Conservation (phyloP, 495 filamentous ascomycete genomes). For the Cairneyella variabilis region DNA sequence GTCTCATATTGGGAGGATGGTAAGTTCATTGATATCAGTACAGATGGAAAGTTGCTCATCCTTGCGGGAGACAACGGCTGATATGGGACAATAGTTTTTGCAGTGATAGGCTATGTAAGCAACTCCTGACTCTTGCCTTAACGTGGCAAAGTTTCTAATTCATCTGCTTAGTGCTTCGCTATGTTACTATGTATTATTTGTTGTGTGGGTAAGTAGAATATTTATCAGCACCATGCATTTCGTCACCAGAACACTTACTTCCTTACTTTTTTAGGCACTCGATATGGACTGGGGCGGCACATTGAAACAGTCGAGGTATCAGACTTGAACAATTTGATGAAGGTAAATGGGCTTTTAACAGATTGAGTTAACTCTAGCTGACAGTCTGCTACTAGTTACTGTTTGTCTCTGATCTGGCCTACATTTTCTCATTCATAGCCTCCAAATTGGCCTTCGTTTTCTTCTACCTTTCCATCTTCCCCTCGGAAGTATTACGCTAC, state of each 20-base stretch:
- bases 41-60: too few species aligned
- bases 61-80: neutral
- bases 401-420: constrained; percentile 1
- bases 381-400: neutral
- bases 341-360: neutral
- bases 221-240: neutral
- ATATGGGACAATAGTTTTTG: neutral
- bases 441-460: constrained; percentile 1
- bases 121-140: neutral
- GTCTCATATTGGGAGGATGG: constrained; percentile 1
- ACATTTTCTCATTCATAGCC: constrained; percentile 7
- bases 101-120: constrained; percentile 1
- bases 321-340: neutral
- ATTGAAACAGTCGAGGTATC: neutral
- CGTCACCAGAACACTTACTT: neutral
- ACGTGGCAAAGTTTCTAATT: neutral
- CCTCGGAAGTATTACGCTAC: neutral
- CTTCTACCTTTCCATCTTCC: neutral
- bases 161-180: neutral
- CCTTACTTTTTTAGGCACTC: neutral
- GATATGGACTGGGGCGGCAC: constrained; percentile 4
- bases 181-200: neutral
- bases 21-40: too few species aligned
- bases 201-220: neutral
- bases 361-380: neutral